Conservation (phyloP, 805 yeast genomes). For the Saccharomycopsis sp. region DNA sequence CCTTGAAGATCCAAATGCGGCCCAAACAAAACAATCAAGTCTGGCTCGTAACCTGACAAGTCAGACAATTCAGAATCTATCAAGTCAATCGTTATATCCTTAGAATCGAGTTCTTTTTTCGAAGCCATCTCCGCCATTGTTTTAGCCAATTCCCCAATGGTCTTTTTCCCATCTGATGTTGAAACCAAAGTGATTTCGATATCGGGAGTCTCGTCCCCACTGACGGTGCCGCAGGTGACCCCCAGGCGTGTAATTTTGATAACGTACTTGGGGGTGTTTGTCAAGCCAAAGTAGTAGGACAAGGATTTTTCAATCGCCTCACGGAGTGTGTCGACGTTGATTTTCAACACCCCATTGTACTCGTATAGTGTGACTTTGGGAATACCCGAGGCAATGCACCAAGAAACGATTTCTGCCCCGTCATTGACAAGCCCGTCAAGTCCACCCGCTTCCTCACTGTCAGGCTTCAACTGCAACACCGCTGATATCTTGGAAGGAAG, state of each 20-base stretch:
- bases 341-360: slow-evolving; percentile 52
- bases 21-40: slow-evolving; percentile 71
- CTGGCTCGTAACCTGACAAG: slow-evolving; percentile 89
- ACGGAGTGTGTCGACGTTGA: slow-evolving; percentile 45
- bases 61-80: slow-evolving; percentile 67
- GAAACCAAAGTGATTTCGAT: slow-evolving; percentile 62
- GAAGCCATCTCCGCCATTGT: slow-evolving; percentile 73
- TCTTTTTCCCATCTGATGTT: slow-evolving; percentile 76
- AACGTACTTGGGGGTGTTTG: slow-evolving; percentile 50
- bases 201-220: slow-evolving; percentile 5
- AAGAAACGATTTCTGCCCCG: slow-evolving; percentile 67
- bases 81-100: slow-evolving; percentile 65
- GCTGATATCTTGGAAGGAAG: slow-evolving; percentile 72
- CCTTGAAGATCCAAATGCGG: slow-evolving; percentile 88
- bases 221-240: not conserved
- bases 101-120: slow-evolving; percentile 46
- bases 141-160: slow-evolving; percentile 79
- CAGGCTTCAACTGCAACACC: slow-evolving; percentile 63
- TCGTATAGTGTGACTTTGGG: slow-evolving; percentile 69
- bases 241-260: slow-evolving; percentile 56
- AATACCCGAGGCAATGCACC: slow-evolving; percentile 89
- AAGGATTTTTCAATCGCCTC: slow-evolving; percentile 50
- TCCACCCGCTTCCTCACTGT: slow-evolving; percentile 85
- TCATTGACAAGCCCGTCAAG: slow-evolving; percentile 70
- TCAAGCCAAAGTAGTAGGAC: slow-evolving; percentile 64